Percentiles rank a stretch among this genome's conserved stretches.
Evolutionary conservation across 2,329 filamentous ascomycete species (phyloP).

Genomic region (Talaromyces sp.): DNA sequence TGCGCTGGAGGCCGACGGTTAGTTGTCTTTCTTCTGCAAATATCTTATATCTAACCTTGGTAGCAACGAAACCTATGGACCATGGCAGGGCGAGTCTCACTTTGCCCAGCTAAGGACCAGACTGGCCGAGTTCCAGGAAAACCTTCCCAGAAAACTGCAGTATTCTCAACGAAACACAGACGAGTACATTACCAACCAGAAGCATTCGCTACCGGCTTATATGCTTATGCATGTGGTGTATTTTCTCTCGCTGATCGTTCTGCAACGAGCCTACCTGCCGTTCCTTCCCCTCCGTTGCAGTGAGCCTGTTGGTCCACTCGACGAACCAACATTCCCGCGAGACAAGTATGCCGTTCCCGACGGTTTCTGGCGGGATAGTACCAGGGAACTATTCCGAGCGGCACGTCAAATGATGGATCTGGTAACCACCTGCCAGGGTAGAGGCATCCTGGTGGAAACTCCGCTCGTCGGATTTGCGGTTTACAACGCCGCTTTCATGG

Average conservation of each 20-base stretch:
- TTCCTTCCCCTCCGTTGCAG: conserved; percentile 47
- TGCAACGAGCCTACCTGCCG: conserved; percentile 52
- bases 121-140: conserved; percentile 45
- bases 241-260: conserved; percentile 48
- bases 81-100: conserved; percentile 48
- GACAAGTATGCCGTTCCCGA: conserved; percentile 39
- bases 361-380: conserved; percentile 50
- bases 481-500: conserved; percentile 48
- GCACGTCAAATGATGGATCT: conserved; percentile 50
- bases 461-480: conserved; percentile 51
- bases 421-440: conserved; percentile 45
- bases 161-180: conserved; percentile 48
- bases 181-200: conserved; percentile 46
- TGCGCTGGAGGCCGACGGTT: conserved; percentile 50
- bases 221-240: conserved; percentile 51
- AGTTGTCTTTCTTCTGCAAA: neutral
- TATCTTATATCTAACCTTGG: neutral
- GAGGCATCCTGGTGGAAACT: conserved; percentile 47
- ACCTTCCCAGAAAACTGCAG: conserved; percentile 47
- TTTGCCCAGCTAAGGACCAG: conserved; percentile 43
- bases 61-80: conserved; percentile 44
- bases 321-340: conserved; percentile 42
- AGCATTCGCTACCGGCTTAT: conserved; percentile 47
- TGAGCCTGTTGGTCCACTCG: conserved; percentile 48
- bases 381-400: conserved; percentile 45